These are phyloP conservation scores for Aspergillus chevalieri DNA, from an alignment of 2,329 filamentous ascomycete species.

Conservation along the genomic window DNA sequence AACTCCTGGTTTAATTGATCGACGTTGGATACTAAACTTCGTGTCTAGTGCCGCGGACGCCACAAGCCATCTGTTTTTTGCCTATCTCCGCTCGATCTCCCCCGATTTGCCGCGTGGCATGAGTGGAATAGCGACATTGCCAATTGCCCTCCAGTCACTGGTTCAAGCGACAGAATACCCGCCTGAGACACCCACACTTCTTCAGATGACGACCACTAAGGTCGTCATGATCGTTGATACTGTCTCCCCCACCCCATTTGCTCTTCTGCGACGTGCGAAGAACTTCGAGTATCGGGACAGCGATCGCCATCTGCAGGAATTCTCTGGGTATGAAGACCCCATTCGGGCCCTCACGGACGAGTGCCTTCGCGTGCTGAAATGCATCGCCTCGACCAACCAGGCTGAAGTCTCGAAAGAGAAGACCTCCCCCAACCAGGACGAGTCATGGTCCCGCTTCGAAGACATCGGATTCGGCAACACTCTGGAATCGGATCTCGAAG, in stretches of 20 bases:
- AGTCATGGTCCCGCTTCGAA: constrained; percentile 94
- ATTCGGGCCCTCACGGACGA: constrained; percentile 85
- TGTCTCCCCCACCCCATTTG: constrained; percentile 90
- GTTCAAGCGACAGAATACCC: constrained; percentile 92
- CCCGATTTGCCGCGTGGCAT: constrained; percentile 65
- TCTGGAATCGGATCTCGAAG: constrained; percentile 63
- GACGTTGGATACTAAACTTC: constrained; percentile 21
- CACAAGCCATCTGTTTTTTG: constrained; percentile 95
- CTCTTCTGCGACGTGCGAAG: constrained; percentile 80
- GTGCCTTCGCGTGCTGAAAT: constrained; percentile 80
- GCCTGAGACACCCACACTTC: constrained; percentile 66
- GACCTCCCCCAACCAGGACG: constrained; percentile 69
- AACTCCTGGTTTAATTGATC: constrained; percentile 7
- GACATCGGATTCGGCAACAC: constrained; percentile 82
- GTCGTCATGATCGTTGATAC: constrained; percentile 96
- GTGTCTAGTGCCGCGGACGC: constrained; percentile 75
- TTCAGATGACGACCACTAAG: constrained; percentile 75
- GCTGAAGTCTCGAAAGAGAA: constrained; percentile 68
- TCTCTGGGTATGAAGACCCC: constrained; percentile 84
- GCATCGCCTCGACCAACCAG: constrained; percentile 83
- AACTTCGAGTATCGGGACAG: constrained; percentile 94
- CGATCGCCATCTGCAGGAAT: constrained; percentile 75
- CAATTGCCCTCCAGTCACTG: constrained; percentile 83
- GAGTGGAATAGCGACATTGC: constrained; percentile 76
- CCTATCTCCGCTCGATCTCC: constrained; percentile 82